Evolutionary conservation across 1,284 basidiomycete genomes (phyloP).

Genomic region (Neonothopanus nambi): DNA sequence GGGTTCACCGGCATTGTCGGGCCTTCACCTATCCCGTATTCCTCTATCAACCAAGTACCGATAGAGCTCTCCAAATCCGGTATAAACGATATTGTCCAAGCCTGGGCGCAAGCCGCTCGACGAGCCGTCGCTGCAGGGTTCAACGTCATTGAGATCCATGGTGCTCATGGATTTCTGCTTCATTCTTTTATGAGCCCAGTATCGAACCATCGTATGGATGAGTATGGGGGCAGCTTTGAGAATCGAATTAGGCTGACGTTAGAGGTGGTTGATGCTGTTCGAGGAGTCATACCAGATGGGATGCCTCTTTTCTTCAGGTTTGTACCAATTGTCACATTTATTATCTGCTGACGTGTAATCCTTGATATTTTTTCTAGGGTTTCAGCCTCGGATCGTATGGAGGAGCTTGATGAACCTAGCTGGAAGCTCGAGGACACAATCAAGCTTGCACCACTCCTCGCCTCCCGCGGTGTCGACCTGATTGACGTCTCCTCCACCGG

Average conservation of each 20-base stretch:
- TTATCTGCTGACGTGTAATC: constrained; percentile 16
- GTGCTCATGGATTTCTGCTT: constrained; percentile 54
- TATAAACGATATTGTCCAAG: constrained; percentile 52
- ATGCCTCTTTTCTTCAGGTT: constrained; percentile 65
- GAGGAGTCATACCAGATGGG: constrained; percentile 46
- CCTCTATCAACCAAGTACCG: constrained; percentile 1
- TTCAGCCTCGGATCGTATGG: constrained; percentile 57
- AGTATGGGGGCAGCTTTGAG: constrained; percentile 64
- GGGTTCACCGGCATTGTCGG: constrained; percentile 6
- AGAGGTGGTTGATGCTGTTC: constrained; percentile 46
- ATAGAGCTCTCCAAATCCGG: constrained; percentile 37
- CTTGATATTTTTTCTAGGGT: constrained; percentile 41
- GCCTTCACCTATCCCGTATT: constrained; percentile 6
- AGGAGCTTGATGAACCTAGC: constrained; percentile 41
- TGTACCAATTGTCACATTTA: constrained; percentile 35
- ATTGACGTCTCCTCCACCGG: constrained; percentile 57
- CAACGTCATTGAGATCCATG: constrained; percentile 62
- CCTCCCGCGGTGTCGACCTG: constrained; percentile 52
- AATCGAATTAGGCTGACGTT: constrained; percentile 58
- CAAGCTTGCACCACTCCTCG: constrained; percentile 42
- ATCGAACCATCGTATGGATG: constrained; percentile 59
- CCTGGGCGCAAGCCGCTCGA: constrained; percentile 55
- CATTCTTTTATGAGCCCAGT: constrained; percentile 50
- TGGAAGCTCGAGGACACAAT: constrained; percentile 58
- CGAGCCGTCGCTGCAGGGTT: constrained; percentile 42